These are phyloP conservation scores for Trichophyton rubrum DNA, from an alignment of 2,329 filamentous ascomycete genomes.

Conservation along the genomic window DNA sequence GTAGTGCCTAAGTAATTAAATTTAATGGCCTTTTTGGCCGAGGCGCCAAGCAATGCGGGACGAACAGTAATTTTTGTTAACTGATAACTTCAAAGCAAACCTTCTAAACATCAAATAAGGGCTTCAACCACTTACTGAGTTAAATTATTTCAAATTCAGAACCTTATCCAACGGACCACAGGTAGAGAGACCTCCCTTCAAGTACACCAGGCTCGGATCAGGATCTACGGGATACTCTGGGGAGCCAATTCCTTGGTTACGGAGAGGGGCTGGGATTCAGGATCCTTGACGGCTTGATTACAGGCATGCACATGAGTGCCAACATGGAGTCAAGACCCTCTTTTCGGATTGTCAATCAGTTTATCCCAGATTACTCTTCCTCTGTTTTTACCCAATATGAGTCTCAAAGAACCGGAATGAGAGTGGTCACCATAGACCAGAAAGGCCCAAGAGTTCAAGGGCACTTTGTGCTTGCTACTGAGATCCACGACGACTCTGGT, in stretches of 20 bases:
- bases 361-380: conserved; percentile 81
- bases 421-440: conserved; percentile 80
- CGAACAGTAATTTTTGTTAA: too few relatives aligned
- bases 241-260: too few relatives aligned
- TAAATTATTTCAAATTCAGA: too few relatives aligned
- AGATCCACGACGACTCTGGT: conserved; percentile 95
- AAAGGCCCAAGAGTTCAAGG: conserved; percentile 91
- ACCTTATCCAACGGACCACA: not conserved
- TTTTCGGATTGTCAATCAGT: conserved; percentile 75
- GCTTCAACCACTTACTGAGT: not conserved
- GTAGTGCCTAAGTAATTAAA: too few relatives aligned
- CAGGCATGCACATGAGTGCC: not conserved
- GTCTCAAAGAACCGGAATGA: conserved; percentile 86
- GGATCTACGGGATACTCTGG: too few relatives aligned
- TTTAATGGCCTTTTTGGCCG: not conserved
- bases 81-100: too few relatives aligned
- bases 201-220: not conserved
- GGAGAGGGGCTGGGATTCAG: too few relatives aligned
- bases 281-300: too few relatives aligned
- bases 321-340: conserved; percentile 24
- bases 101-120: not conserved
- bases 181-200: too few relatives aligned
- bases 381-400: conserved; percentile 89
- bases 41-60: not conserved
- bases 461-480: conserved; percentile 89